These are phyloP conservation scores for Pichia deserticola DNA, from an alignment of 805 yeast species.

Conservation along the genomic window DNA sequence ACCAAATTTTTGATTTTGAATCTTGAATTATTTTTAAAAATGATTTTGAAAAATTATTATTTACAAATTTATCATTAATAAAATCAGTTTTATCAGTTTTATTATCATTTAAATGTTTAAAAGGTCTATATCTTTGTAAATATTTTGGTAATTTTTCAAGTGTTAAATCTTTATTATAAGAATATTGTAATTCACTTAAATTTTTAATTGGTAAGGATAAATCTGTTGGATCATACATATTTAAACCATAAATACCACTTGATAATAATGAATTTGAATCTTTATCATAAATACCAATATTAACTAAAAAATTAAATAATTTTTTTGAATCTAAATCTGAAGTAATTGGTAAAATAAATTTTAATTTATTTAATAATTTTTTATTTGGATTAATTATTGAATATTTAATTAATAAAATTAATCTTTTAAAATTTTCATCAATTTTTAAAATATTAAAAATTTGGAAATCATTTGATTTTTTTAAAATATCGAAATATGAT, in stretches of 20 bases:
- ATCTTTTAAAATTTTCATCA: constrained; percentile 13
- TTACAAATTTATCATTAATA: background rate
- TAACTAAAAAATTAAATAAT: constrained; percentile 13
- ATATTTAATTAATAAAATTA: constrained; percentile 24
- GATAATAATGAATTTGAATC: constrained; percentile 22
- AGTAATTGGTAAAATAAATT: constrained; percentile 8
- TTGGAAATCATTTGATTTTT: constrained; percentile 12
- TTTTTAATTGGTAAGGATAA: background rate
- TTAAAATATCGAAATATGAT: constrained; percentile 14
- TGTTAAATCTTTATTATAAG: background rate
- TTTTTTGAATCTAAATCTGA: constrained; percentile 4
- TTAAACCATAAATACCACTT: constrained; percentile 20
- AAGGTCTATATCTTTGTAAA: constrained; percentile 3
- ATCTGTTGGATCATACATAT: constrained; percentile 1
- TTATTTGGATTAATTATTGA: constrained; percentile 28
- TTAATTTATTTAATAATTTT: constrained; percentile 12
- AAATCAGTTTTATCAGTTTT: background rate
- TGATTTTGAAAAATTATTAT: constrained; percentile 1
- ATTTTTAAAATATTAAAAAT: constrained; percentile 11
- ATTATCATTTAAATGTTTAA: background rate
- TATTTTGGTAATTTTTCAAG: constrained; percentile 2
- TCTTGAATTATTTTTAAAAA: constrained; percentile 4
- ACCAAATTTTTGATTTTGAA: constrained; percentile 1
- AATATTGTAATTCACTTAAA: constrained; percentile 6
- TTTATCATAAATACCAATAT: constrained; percentile 12